These are phyloP conservation scores for Pleurotus djamor DNA, from an alignment of 768 basidiomycete species.

Conservation along the genomic window DNA sequence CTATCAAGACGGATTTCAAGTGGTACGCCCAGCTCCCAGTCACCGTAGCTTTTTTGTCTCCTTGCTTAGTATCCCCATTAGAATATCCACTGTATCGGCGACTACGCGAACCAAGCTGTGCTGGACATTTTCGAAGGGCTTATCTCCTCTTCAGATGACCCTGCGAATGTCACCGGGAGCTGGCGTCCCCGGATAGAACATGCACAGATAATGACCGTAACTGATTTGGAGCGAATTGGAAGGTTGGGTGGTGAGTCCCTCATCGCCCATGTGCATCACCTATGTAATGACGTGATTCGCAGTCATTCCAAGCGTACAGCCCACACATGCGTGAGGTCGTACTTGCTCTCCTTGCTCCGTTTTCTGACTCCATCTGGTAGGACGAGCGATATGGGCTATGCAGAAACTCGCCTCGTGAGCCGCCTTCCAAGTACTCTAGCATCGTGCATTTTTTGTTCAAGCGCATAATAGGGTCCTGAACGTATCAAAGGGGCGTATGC, in stretches of 20 bases:
- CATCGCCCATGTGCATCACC: not conserved
- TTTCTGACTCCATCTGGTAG: constrained; percentile 29
- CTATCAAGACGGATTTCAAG: constrained; percentile 78
- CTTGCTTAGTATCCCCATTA: constrained; percentile 22
- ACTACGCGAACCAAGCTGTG: constrained; percentile 81
- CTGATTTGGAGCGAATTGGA: constrained; percentile 70
- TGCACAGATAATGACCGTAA: constrained; percentile 78
- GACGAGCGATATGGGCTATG: constrained; percentile 92
- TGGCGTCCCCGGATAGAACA: constrained; percentile 88
- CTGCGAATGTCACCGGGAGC: constrained; percentile 20
- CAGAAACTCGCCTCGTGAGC: constrained; percentile 73
- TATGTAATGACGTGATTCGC: not conserved
- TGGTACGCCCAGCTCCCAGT: constrained; percentile 46
- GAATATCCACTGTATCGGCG: constrained; percentile 91
- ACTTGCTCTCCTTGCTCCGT: not conserved
- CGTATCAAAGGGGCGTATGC: constrained; percentile 90
- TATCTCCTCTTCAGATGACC: constrained; percentile 28
- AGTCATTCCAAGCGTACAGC: constrained; percentile 93
- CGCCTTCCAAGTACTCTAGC: not conserved
- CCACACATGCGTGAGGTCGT: constrained; percentile 76
- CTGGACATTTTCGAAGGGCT: constrained; percentile 81
- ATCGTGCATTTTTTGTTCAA: not conserved
- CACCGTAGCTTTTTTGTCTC: not conserved
- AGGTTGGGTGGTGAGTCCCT: constrained; percentile 62
- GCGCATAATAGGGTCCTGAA: constrained; percentile 57